phyloP scores from a whole-genome alignment of 2,329 filamentous ascomycete genomes.

The Trichophaea hybrida region DNA sequence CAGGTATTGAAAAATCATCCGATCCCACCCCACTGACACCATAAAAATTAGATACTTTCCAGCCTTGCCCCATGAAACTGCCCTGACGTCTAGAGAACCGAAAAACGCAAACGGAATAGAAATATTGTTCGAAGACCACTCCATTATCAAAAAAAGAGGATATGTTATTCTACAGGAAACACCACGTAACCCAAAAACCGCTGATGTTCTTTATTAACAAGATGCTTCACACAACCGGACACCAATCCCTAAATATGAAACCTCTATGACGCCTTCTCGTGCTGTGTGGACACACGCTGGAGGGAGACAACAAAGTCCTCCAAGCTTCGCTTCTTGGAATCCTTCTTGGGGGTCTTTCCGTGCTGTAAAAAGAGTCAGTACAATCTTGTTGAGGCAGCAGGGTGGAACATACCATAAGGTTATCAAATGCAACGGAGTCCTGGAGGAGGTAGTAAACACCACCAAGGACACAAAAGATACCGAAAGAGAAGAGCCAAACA shows the following conservation, averaged over 20 bases:
- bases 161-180: slow-evolving; percentile 5
- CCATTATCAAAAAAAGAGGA: not conserved
- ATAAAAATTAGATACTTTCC: too few species aligned
- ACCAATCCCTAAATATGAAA: not conserved
- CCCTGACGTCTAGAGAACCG: not conserved
- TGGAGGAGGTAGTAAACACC: slow-evolving; percentile 54
- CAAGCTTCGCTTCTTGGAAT: slow-evolving; percentile 66
- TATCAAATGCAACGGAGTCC: slow-evolving; percentile 68
- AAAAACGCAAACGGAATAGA: not conserved
- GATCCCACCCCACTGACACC: too few species aligned
- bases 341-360: slow-evolving; percentile 69
- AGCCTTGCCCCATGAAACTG: too few species aligned
- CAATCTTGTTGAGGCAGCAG: not conserved
- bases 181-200: slow-evolving; percentile 1
- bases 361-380: slow-evolving; percentile 34
- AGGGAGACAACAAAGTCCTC: slow-evolving; percentile 87
- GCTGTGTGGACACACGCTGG: slow-evolving; percentile 79
- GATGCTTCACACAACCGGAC: not conserved
- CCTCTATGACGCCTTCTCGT: slow-evolving; percentile 67
- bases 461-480: slow-evolving; percentile 72
- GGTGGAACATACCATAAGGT: slow-evolving; percentile 48
- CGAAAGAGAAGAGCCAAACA: slow-evolving; percentile 84
- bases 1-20: too few species aligned
- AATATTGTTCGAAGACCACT: not conserved
- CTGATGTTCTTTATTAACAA: slow-evolving; percentile 5